Base-by-base conservation (phyloP, 2,329 filamentous ascomycete species). In the Didymella keratinophila region DNA sequence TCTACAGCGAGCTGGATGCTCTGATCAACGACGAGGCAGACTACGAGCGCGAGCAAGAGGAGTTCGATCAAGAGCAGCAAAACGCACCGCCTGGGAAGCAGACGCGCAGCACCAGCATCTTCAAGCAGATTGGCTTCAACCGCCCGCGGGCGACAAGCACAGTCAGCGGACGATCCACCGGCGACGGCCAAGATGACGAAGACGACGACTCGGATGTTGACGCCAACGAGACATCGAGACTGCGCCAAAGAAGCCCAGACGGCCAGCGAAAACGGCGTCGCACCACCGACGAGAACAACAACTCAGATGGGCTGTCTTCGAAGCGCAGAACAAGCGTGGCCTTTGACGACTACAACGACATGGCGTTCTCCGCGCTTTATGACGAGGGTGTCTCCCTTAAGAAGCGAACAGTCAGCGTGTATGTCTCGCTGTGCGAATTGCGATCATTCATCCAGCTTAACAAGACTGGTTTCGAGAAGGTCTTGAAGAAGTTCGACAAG, bases 401-500 rank as follows among this genome's bases (percentile, higher is more conserved):
- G 83, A 97, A 97, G 81, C 88, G 93, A 53, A 89, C 92, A 54
- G 87, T 96, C 65, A 88, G 88, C 73, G 82, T 93, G 60, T 99
- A 97, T 73, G 95, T 99, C 44, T 90, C 92, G 65, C 82, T 98
- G 18, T 97, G 94, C 79, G 95, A 97, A 77, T 86, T 99, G 70
- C 96, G 97, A 74, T 98, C 94, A 2, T 99, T 93, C 72, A 89
- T 93, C 54, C 94, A 98, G 79, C 86, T 99, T 62, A 99, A 99
- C 83, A 90, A 91, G 78, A 99, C 95, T 0, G 95, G 95, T 12
- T 99, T 99, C 79, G 87, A 89, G 71, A 99, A 99, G 79, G 93
- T 96, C 0, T 80, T 98, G 66, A 99, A 99, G 80, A 99, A 99
- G 78, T 99, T 95, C 72, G 95, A 99, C 83, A 99, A 99, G 82